Evolutionary conservation across 1,284 basidiomycete species (phyloP), one percentile per base, ranked within the genome.

Genomic region (Ganoderma lingzhi): DNA sequence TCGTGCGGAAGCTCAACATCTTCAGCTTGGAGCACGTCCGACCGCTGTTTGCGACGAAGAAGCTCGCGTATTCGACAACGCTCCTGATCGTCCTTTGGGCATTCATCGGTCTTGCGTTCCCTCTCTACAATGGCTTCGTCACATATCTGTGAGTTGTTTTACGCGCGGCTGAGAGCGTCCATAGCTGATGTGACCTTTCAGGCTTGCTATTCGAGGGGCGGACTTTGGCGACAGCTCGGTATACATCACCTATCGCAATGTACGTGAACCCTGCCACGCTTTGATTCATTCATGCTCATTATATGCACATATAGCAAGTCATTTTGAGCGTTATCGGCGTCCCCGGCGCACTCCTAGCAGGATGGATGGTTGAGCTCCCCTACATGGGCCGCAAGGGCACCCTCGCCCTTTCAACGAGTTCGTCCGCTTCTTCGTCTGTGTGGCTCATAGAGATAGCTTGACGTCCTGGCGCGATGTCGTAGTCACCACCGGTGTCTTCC

Each of bases 31-130:
- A 80, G 60, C 85, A 91, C 70, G 78, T 92, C 62, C 84, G 81
- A 65, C 80, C 86, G 2, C 78, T 94, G 68, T 93, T 93, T 78
- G 85, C 86, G 6, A 91, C 90, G 3, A 81, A 82, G 66, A 87
- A 88, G 74, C 75, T 92, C 70, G 90, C 89, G 0, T 88, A 82
- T 75, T 91, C 89, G 59, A 92, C 91, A 0, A 83, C 78, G 48
- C 75, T 93, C 55, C 77, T 92, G 70, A 88, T 92, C 56, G 71
- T 84, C 39, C 74, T 92, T 10, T 93, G 90, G 64, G 90, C 87
- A 5, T 81, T 93, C 60, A 92, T 93, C 66, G 91, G 91, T 3
- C 85, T 93, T 6, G 90, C 90, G 2, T 93, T 90, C 75, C 89
- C 91, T 39, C 77, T 93, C 83, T 81, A 85, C 80, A 89, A 91